A percentile compares a stretch with the other conserved stretches of the same genome.
Evolutionary conservation across 768 basidiomycete genomes (phyloP).

Genomic region (Cytidiella melzeri): DNA sequence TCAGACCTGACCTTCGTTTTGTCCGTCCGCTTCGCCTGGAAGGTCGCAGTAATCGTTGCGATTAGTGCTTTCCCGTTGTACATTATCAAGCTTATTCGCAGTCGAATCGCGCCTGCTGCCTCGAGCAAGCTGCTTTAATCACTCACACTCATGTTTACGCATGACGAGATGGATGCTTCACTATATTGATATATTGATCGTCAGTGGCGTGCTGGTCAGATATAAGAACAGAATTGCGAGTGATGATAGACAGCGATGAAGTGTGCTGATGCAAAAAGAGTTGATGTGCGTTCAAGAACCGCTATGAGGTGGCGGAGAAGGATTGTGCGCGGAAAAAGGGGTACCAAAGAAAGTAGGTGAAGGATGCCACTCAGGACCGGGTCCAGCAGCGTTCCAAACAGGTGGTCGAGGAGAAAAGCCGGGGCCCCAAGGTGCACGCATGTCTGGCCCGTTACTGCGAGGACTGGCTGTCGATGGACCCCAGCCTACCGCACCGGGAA

Average conservation of each 20-base stretch:
- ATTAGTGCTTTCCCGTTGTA: constrained; percentile 91
- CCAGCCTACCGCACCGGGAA: constrained; percentile 43
- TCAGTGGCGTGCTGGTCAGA: constrained; percentile 25
- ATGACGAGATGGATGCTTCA: neutral
- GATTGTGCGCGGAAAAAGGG: constrained; percentile 42
- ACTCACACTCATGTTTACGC: constrained; percentile 7
- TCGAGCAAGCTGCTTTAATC: constrained; percentile 82
- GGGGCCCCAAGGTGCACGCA: constrained; percentile 41
- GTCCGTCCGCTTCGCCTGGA: constrained; percentile 85
- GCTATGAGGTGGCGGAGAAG: constrained; percentile 43
- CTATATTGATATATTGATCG: constrained; percentile 20
- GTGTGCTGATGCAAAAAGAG: constrained; percentile 14
- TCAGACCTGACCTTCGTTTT: constrained; percentile 90
- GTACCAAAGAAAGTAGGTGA: constrained; percentile 39
- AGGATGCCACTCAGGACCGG: constrained; percentile 46
- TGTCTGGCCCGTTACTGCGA: constrained; percentile 28
- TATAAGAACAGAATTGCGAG: constrained; percentile 21
- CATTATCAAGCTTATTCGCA: constrained; percentile 81
- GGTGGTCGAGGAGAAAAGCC: constrained; percentile 23
- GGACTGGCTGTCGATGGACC: constrained; percentile 39
- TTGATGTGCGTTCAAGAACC: constrained; percentile 20
- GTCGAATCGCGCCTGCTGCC: constrained; percentile 84
- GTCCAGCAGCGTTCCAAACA: constrained; percentile 23
- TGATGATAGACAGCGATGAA: constrained; percentile 19
- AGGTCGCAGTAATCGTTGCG: constrained; percentile 91